Percentiles rank a stretch among this genome's conserved stretches.
Conservation (phyloP, 495 filamentous ascomycete species). For the Daldinia caldariorum region DNA sequence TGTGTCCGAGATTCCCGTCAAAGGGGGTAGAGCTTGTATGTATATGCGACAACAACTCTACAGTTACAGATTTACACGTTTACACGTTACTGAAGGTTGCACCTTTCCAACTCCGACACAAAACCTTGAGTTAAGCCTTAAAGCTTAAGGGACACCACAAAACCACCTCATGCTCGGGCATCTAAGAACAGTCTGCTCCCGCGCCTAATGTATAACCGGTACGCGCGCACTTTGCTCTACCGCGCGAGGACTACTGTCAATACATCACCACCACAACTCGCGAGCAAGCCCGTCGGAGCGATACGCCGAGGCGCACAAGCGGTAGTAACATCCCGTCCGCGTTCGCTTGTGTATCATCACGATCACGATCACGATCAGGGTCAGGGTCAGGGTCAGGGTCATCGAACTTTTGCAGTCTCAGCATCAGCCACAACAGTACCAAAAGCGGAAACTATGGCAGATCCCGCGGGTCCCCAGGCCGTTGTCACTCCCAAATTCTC, state of each 20-base stretch:
- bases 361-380: neutral
- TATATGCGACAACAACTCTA: conserved; percentile 4
- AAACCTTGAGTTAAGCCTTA: too few relatives aligned
- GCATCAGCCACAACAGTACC: conserved; percentile 8
- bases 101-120: too few relatives aligned
- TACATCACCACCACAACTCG: conserved; percentile 16
- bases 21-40: too few relatives aligned
- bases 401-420: conserved; percentile 15
- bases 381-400: neutral
- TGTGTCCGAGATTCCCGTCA: too few relatives aligned
- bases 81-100: too few relatives aligned
- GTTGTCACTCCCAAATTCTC: conserved; percentile 43
- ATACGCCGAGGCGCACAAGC: conserved; percentile 4
- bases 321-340: conserved; percentile 7
- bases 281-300: conserved; percentile 8
- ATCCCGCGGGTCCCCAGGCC: conserved; percentile 8
- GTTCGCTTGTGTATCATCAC: conserved; percentile 8
- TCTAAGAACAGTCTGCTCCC: conserved; percentile 28
- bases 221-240: conserved; percentile 27
- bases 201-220: conserved; percentile 34
- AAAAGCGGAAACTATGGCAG: neutral
- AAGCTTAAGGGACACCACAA: too few relatives aligned
- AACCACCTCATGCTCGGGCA: neutral
- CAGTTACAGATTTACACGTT: too few relatives aligned
- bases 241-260: conserved; percentile 9